Conservation (phyloP, 1,284 basidiomycete species). For the Trichosporon inkin region DNA sequence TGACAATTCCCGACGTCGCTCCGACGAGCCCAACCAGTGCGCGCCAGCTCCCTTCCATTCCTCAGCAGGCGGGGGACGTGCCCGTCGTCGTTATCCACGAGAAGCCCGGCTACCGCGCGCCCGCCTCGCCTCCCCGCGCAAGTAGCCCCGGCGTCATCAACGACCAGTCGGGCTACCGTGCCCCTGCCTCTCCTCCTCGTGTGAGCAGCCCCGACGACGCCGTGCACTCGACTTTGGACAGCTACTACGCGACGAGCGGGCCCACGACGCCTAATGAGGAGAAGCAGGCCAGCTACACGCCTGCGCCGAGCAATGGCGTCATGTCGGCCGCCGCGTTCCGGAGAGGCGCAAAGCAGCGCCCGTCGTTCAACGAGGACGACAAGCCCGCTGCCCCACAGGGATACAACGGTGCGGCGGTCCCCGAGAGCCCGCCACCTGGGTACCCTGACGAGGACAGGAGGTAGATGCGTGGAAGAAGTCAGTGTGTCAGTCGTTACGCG, state of each 20-base stretch:
- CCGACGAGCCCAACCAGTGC: no score
- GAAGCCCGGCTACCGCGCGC: not conserved
- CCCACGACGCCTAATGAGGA: not conserved
- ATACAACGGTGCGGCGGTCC: not conserved
- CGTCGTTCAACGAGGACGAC: not conserved
- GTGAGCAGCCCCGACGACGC: not conserved
- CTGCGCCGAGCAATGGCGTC: not conserved
- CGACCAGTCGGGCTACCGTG: not conserved
- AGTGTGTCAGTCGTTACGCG: no score
- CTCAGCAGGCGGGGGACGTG: not conserved
- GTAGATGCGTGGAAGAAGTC: no score
- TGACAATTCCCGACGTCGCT: no score
- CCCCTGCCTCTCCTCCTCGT: not conserved
- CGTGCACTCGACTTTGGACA: not conserved
- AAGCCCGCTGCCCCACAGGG: no score
- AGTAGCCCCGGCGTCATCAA: not conserved
- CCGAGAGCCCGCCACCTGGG: not conserved
- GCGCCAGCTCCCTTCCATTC: no score
- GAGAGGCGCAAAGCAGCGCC: not conserved
- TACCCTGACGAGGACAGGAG: not conserved
- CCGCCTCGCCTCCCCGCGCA: not conserved
- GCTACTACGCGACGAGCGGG: not conserved
- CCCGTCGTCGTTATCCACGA: slow-evolving; percentile 7
- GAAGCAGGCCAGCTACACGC: not conserved
- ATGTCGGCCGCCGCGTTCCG: not conserved